Percentiles rank a stretch among this genome's conserved stretches.
Conservation (phyloP, 768 basidiomycete genomes). For the Lactifluus volemus region DNA sequence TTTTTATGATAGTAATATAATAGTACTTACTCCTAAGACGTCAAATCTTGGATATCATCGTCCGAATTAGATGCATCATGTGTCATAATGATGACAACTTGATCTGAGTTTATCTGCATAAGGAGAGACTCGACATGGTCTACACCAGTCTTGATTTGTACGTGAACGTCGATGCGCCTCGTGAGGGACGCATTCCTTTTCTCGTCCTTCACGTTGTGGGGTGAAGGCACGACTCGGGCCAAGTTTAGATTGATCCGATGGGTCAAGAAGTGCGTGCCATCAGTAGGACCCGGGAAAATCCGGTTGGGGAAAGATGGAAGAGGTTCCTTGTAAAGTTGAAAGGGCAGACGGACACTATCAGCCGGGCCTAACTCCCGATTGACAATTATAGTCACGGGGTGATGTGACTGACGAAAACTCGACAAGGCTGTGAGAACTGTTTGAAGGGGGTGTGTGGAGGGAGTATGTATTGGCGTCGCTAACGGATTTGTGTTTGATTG, state of each 20-base stretch:
- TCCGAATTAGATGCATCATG: not conserved
- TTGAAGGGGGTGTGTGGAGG: slow-evolving; percentile 34
- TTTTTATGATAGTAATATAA: slow-evolving; percentile 2
- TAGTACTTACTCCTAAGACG: not conserved
- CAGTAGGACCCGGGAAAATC: not conserved
- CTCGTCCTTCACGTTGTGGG: not conserved
- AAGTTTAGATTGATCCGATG: slow-evolving; percentile 17
- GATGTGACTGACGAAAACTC: slow-evolving; percentile 38
- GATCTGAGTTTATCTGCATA: slow-evolving; percentile 11
- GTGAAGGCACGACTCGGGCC: not conserved
- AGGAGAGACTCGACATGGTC: slow-evolving; percentile 7
- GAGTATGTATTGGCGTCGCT: slow-evolving; percentile 14
- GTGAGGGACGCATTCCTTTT: not conserved
- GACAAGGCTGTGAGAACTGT: slow-evolving; percentile 40
- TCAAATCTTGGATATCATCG: not conserved
- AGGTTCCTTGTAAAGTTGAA: slow-evolving; percentile 42
- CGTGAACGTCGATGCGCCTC: slow-evolving; percentile 1
- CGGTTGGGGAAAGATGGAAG: slow-evolving; percentile 27
- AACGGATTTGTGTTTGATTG: slow-evolving; percentile 24
- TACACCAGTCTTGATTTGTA: slow-evolving; percentile 4
- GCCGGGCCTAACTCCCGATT: slow-evolving; percentile 48
- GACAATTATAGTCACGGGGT: slow-evolving; percentile 45
- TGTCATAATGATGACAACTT: not conserved
- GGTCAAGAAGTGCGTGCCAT: not conserved
- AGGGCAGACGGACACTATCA: slow-evolving; percentile 15